Evolutionary conservation across 306 rosid genomes (phyloP).

Genomic region (Calophaca sinica): DNA sequence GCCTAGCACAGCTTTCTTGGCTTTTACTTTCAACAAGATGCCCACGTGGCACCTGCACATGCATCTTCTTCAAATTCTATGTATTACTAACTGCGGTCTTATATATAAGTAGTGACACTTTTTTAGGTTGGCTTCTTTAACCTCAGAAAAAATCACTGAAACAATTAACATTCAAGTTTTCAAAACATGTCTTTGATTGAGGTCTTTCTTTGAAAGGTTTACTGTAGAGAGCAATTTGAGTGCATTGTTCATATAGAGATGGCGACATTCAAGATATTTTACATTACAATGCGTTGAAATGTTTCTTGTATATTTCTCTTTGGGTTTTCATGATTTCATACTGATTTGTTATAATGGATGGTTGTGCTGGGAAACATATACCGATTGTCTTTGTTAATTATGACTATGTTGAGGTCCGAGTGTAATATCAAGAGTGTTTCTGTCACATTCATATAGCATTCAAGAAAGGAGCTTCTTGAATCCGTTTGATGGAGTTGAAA

Average conservation of each 20-base stretch:
- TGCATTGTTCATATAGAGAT: background rate
- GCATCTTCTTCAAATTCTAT: background rate
- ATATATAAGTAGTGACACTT: no score
- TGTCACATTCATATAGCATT: slow-evolving; percentile 17
- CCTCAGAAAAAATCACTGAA: background rate
- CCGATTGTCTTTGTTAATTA: background rate
- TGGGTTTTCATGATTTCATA: no score
- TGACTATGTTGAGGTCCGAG: background rate
- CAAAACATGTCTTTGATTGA: no score
- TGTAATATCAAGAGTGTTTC: background rate
- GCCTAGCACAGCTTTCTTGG: slow-evolving; percentile 26
- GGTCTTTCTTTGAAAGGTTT: background rate
- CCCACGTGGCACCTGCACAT: background rate
- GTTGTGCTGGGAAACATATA: background rate
- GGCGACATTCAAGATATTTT: background rate
- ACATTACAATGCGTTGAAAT: background rate
- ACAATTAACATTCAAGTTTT: background rate
- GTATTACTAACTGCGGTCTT: background rate
- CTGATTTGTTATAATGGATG: background rate
- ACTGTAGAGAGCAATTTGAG: background rate
- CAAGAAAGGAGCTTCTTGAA: slow-evolving; percentile 34
- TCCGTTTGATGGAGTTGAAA: slow-evolving; percentile 11
- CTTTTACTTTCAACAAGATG: background rate
- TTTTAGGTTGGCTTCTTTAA: background rate
- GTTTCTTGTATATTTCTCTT: background rate